Percentiles rank a stretch among this genome's conserved stretches.
Evolutionary conservation across 2,329 filamentous ascomycete genomes (phyloP).

Genomic region (Fusarium robinianum): DNA sequence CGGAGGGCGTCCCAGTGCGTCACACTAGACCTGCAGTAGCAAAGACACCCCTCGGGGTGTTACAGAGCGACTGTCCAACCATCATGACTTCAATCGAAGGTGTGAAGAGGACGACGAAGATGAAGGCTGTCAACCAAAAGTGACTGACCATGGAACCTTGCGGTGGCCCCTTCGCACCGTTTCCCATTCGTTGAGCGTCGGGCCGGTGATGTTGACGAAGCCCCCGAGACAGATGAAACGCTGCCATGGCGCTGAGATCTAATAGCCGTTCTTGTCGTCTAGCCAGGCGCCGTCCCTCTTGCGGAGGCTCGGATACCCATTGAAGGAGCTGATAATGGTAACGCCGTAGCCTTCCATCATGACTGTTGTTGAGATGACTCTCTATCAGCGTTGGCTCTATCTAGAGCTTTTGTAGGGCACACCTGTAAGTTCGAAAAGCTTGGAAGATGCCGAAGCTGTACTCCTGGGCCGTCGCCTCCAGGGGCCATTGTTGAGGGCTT

Average conservation of each 20-base stretch:
- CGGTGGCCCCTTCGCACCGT: slow-evolving; percentile 50
- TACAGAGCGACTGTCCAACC: slow-evolving; percentile 52
- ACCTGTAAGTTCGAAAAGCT: slow-evolving; percentile 47
- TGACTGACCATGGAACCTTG: slow-evolving; percentile 47
- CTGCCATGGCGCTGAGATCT: slow-evolving; percentile 58
- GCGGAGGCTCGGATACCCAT: slow-evolving; percentile 47
- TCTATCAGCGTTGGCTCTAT: slow-evolving; percentile 6
- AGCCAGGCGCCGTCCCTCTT: slow-evolving; percentile 47
- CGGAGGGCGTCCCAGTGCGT: slow-evolving; percentile 53
- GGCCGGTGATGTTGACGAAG: slow-evolving; percentile 46
- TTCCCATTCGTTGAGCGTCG: slow-evolving; percentile 48
- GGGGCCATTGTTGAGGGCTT: slow-evolving; percentile 44
- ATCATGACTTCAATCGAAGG: slow-evolving; percentile 49
- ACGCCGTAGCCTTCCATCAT: slow-evolving; percentile 59
- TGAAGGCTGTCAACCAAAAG: slow-evolving; percentile 47
- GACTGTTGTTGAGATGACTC: slow-evolving; percentile 51
- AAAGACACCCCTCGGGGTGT: slow-evolving; percentile 52
- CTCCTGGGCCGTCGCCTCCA: slow-evolving; percentile 44
- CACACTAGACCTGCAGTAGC: slow-evolving; percentile 47
- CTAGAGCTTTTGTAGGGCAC: slow-evolving; percentile 25
- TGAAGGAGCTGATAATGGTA: slow-evolving; percentile 52
- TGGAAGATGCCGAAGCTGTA: slow-evolving; percentile 43
- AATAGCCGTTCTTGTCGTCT: slow-evolving; percentile 44
- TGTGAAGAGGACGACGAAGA: slow-evolving; percentile 56
- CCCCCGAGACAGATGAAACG: slow-evolving; percentile 47